Base-by-base conservation (phyloP, 345 rosid species). In the Populus euphratica region DNA sequence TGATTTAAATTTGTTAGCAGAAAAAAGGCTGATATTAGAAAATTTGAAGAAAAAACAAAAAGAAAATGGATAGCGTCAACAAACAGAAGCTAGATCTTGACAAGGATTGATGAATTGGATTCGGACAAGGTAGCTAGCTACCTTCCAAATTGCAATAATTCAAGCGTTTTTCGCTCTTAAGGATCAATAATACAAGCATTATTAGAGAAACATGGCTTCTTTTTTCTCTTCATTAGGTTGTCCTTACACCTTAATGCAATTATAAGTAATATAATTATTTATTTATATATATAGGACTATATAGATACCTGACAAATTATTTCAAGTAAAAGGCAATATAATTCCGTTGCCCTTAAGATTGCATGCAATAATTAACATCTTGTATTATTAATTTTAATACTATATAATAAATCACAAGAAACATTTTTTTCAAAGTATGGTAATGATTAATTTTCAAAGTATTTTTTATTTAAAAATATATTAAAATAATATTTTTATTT, bases 61-160 rank as follows among this genome's bases (percentile, higher is more conserved):
- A 65, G 47, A 65, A 47, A 65, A 27, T 17, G 56, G 68, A 59
- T 39, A 31, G 6, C 39, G 73, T 68, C 79, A 76, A 33, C 61
- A 61, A 52, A 31, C 23, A 73, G 21, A 66, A 47, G 8, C 71
- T 35, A 2, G 11, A 27, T 20, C n/a, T 54, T 23, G 73, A 76
- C 17, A 2, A 12, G 8, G 68, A 16, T 38, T 52, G 10, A 14
- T 17, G 36, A 41, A 41, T 70, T 59, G 41, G 47, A 38, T 18
- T 43, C 63, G 13, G 44, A 62, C 35, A 70, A 77, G 29, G 77
- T 43, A 20, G 23, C 62, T 23, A 14, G 64, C 73, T 76, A 76
- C 74, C 41, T 69, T 59, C 61, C 79, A 56, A 68, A 25, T 76
- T 39, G 52, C 52, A 76, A 56, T 10, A 9, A 23, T 59, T 33